A percentile compares a stretch with the other conserved stretches of the same genome.
Conservation (phyloP, 306 rosid genomes). For the Sphenostylis stenocarpa region DNA sequence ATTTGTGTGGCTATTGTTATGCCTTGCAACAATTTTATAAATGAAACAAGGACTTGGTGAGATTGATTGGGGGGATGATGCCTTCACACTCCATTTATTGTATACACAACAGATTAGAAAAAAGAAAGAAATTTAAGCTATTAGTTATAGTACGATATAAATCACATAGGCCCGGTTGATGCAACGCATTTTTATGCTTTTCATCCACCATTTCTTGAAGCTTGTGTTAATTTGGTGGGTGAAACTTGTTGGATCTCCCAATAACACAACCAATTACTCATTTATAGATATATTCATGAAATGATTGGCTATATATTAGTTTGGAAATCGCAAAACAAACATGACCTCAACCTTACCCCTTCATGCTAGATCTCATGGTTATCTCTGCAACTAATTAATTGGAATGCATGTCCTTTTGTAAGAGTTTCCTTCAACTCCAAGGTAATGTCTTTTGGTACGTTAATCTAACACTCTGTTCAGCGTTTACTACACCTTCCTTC, state of each 20-base stretch:
- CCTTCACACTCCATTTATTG: slow-evolving; percentile 5
- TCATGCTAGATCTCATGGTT: too few relatives aligned
- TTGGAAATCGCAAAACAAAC: too few relatives aligned
- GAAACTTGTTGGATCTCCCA: too few relatives aligned
- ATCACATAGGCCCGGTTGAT: not conserved
- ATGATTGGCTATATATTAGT: too few relatives aligned
- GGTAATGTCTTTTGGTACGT: not conserved
- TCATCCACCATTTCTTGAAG: too few relatives aligned
- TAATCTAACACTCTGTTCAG: not conserved
- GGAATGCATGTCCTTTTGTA: not conserved
- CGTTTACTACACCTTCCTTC: not conserved
- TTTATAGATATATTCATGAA: too few relatives aligned
- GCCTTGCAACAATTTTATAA: slow-evolving; percentile 43
- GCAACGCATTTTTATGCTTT: too few relatives aligned
- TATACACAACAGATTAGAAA: not conserved
- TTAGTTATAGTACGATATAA: not conserved
- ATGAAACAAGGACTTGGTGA: slow-evolving; percentile 44
- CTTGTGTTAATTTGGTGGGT: too few relatives aligned
- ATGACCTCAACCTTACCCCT: too few relatives aligned
- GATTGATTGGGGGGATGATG: slow-evolving; percentile 41
- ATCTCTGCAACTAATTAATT: not conserved
- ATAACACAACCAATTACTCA: too few relatives aligned
- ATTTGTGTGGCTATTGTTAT: slow-evolving; percentile 40
- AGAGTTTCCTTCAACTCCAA: slow-evolving; percentile 2
- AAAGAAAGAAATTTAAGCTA: too few relatives aligned